Base-by-base conservation (phyloP, 495 filamentous ascomycete genomes). In the Aspergillus diversus region DNA sequence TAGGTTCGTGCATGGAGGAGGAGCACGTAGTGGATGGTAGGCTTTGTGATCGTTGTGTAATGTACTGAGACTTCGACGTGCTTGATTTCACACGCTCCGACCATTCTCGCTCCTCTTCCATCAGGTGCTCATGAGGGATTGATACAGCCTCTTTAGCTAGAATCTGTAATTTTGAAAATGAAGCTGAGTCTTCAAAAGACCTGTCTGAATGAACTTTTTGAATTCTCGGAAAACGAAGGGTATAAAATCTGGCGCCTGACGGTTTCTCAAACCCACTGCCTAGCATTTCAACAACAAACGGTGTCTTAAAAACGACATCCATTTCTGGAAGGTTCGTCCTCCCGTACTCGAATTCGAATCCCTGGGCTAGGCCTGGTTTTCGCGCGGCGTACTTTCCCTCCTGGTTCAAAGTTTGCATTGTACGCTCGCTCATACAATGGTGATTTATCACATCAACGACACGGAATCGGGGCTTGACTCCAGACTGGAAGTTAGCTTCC, bases 241-340 rank as follows among this genome's bases (percentile, higher is more conserved):
- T 81, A 68, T 76, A 89, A 63, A 83, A 87, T 15, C 77, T 73
- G 11, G 77, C 78, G 48, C 85, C 81, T 16, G 83, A 76, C 6
- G 83, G 81, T 61, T 87, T 88, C 52, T 88, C 86, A 64, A 87
- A 91, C 0, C 87, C 86, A 35, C 80, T 80, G 4, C 88, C 89
- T 27, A 86, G 72, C 55, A 90, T 75, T 61, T 91, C 88, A 32
- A 88, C 83, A 15, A 90, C 76, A 63, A 90, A 86, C 0, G 88
- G 88, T 8, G 85, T 66, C 47, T 78, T 80, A 73, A 89, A 91
- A 9, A 86, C 60, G 8, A 79, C 73, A 12, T 77, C 71, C 66
- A 81, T 77, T 11, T 50, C 35, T 4, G 76, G 60, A 4, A 82
- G 61, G 51, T 42, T 63, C n/a, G 43, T 56, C 32, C 64, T 57